Percentiles rank a stretch among this genome's conserved stretches.
These are phyloP conservation scores for Leucosporidium creatinivorum DNA, from an alignment of 768 basidiomycete species.

Conservation along the genomic window DNA sequence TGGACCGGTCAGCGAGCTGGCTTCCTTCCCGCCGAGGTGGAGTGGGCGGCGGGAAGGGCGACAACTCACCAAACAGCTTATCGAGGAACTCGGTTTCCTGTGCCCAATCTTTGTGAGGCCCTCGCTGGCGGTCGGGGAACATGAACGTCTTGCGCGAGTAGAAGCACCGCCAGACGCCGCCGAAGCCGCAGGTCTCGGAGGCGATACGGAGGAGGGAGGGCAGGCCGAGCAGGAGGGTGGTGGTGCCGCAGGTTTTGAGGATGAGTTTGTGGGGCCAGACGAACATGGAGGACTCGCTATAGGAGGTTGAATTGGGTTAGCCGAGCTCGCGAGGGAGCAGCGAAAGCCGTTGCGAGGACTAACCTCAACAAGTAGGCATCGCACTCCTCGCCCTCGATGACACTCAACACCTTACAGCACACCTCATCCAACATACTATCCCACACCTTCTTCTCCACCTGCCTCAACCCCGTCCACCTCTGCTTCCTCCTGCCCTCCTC, in stretches of 20 bases:
- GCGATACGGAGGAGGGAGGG: slow-evolving; percentile 94
- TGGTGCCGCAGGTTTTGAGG: slow-evolving; percentile 97
- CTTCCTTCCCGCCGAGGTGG: too few species aligned
- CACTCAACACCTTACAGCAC: slow-evolving; percentile 88
- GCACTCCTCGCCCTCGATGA: slow-evolving; percentile 75
- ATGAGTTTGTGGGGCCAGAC: slow-evolving; percentile 91
- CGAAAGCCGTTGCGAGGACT: slow-evolving; percentile 35
- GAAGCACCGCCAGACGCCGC: slow-evolving; percentile 79
- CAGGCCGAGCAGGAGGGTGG: slow-evolving; percentile 89
- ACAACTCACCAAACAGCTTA: slow-evolving; percentile 62
- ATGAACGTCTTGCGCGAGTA: slow-evolving; percentile 99
- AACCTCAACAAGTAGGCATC: slow-evolving; percentile 96
- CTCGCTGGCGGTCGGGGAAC: slow-evolving; percentile 92
- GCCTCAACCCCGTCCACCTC: slow-evolving; percentile 64
- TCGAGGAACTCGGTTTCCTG: slow-evolving; percentile 89
- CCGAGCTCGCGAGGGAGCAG: background rate
- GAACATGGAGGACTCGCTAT: slow-evolving; percentile 96
- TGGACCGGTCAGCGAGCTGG: too few species aligned
- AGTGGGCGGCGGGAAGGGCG: background rate
- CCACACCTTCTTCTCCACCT: slow-evolving; percentile 70
- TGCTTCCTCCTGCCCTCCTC: slow-evolving; percentile 39
- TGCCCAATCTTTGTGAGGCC: slow-evolving; percentile 89
- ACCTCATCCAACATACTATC: slow-evolving; percentile 97
- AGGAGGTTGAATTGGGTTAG: background rate
- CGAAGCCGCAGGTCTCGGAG: slow-evolving; percentile 44